Evolutionary conservation across 1,284 basidiomycete genomes (phyloP), one percentile per base, ranked within the genome.

Genomic region (Austropuccinia psidii): DNA sequence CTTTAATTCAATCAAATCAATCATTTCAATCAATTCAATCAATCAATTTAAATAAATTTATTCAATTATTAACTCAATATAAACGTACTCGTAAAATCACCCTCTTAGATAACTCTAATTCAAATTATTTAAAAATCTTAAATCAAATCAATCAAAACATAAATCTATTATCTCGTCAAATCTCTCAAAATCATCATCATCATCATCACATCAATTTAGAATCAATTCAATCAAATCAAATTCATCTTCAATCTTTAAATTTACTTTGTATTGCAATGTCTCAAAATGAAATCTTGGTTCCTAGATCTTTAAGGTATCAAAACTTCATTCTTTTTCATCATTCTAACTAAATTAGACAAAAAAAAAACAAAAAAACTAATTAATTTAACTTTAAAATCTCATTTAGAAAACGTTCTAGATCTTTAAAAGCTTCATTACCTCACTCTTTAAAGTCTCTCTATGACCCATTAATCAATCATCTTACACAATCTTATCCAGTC

Each of bases 51-150:
- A 55, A 45, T 47, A 15, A 37, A 17, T 29, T 41, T 29, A 21
- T 39, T 57, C 17, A 27, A 45, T 21, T 41, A 33, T 29, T 43
- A 33, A 43, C 35, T 69, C 29, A 29, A 17, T 67, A 35, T 24
- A 67, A 67, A 41, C 65, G 65, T 11, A 50, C 65, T 27, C 49
- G 66, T 9, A 69, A 69, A 58, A 27, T 9, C 9, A 27, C 41
- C 8, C 19, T 58, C 24, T 37, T 58, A 21, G 54, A 69, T 47
- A 21, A 11, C 19, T 43, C 66, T 43, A 17, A 69, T 39, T 31
- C 27, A 29, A 43, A 33, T 29, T 47, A 27, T 21, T 43, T 31
- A 27, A 24, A 49, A 31, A 19, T 49, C 47, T 8, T 65, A n/a
- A 21, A 39, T 27, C 24, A 65, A 24, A 17, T 65, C 45, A 27